Base-by-base conservation (phyloP, 352 stramenopile species). In the Pythium sukuiense region DNA sequence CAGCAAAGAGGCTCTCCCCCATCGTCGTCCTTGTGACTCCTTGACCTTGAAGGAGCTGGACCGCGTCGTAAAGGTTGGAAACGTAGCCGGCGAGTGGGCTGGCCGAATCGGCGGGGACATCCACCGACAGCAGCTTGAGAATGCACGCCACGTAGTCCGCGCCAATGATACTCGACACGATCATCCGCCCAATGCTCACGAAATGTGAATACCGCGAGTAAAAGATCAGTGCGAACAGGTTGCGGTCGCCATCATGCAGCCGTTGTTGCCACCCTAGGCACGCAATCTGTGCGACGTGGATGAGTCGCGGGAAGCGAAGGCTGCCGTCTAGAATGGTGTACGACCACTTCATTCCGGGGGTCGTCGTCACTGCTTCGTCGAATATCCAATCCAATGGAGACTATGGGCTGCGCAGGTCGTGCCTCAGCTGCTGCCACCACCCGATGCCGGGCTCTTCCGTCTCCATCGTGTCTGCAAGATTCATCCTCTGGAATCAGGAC, bases 31-130 rank as follows among this genome's bases (percentile, higher is more conserved):
- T 65, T 0, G 54, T 24, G 8, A 88, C 60, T 2, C 79, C 81
- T 29, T 93, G 73, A 18, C 82, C 82, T 11, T 88, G 79, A 0
- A 90, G 59, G 9, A 89, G 52, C 30, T 81, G 61, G 7, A 90
- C 41, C 1, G 71, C 72, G 1, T 76, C 55, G 49, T 89, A 88
- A 33, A 88, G 84, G 52, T 63, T 76, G 0, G 43, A 12, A 0
- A 71, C 60, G 39, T 89, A 85, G 29, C 69, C 16, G 7, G 11
- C 26, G 13, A 20, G n/a, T n/a, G n/a, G n/a, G n/a, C n/a, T n/a
- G n/a, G n/a, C n/a, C n/a, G n/a, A n/a, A n/a, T n/a, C n/a, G n/a
- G n/a, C n/a, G n/a, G n/a, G n/a, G n/a, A n/a, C n/a, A n/a, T n/a
- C n/a, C n/a, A 18, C 55, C 55, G 60, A 6, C 13, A 83, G 55